Base-by-base conservation (phyloP, 805 yeast species). In the Ogataea parapolymorpha region DNA sequence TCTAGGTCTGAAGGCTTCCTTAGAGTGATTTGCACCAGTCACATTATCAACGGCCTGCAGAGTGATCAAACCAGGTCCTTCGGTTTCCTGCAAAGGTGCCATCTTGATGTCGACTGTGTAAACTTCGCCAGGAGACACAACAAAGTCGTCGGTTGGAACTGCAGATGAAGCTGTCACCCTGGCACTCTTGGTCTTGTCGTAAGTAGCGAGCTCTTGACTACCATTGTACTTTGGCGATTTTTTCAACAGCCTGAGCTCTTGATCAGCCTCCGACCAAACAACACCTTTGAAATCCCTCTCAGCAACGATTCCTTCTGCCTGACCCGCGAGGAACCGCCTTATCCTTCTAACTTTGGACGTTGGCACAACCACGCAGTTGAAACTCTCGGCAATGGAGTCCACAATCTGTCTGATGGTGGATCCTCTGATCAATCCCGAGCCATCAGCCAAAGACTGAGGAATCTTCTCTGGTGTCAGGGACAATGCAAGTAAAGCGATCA, bases 261-360 rank as follows among this genome's bases (percentile, higher is more conserved):
- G 93, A 62, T 85, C 85, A 27, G 81, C 72, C 66, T 85, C 95
- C 39, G 83, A 75, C 95, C 95, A 85, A 20, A 76, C 84, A 40
- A 90, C 95, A 59, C 96, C 96, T 65, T 91, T 90, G 67, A 85
- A 86, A 51, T 87, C 96, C 58, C 81, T 77, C 68, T 91, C 99
- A 27, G 90, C 91, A 49, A 89, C 93, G 41, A 89, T 71, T 60
- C 89, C 93, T 59, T 88, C 95, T 44, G 90, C 82, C 71, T 93
- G 99, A 39, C 99, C 99, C 28, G 95, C 95, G 58, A 93, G 77
- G 56, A 91, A 93, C 59, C 98, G 79, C 70, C 96, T 79, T 43
- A 90, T 75, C 63, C 96, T 78, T 68, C 99, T 83, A 31, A 93
- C 85, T 61, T 87, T 82, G 16, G 96, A 86, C 0, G 96, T 95